Conservation (phyloP, 371 early-diverging fungal genomes). For the Mortierella sp. region DNA sequence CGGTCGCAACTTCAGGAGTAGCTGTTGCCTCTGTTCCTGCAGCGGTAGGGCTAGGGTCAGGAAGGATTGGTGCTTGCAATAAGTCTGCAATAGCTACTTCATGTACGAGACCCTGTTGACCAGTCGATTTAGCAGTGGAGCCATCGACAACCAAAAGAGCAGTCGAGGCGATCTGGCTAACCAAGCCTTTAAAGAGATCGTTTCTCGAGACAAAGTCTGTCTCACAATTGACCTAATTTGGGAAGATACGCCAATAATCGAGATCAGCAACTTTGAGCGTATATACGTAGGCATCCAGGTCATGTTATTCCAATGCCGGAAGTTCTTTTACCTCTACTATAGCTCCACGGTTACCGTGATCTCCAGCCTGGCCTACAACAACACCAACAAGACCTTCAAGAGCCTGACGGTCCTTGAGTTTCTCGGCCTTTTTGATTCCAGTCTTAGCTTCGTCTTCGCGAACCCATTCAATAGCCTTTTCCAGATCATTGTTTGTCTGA, state of each 20-base stretch:
- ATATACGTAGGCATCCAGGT: not conserved
- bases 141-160: constrained; percentile 66
- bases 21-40: constrained; percentile 23
- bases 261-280: not conserved
- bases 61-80: constrained; percentile 68
- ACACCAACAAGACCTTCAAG: constrained; percentile 83
- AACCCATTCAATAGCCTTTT: constrained; percentile 87
- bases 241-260: not conserved
- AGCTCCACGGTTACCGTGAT: constrained; percentile 63
- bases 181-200: constrained; percentile 84
- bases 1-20: constrained; percentile 58
- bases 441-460: constrained; percentile 74
- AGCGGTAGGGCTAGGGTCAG: constrained; percentile 61
- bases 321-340: constrained; percentile 71
- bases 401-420: constrained; percentile 72
- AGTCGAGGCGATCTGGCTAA: constrained; percentile 76
- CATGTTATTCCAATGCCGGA: too few species aligned
- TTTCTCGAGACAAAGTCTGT: constrained; percentile 95
- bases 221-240: constrained; percentile 86
- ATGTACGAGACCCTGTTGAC: constrained; percentile 58
- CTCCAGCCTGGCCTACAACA: constrained; percentile 61
- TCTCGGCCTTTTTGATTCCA: constrained; percentile 84
- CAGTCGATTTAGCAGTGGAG: constrained; percentile 21
- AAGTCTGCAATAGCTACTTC: constrained; percentile 58
- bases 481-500: constrained; percentile 79